Evolutionary conservation across 2,329 filamentous ascomycete genomes (phyloP), one percentile per base, ranked within the genome.

Genomic region (Aspergillus udagawae): DNA sequence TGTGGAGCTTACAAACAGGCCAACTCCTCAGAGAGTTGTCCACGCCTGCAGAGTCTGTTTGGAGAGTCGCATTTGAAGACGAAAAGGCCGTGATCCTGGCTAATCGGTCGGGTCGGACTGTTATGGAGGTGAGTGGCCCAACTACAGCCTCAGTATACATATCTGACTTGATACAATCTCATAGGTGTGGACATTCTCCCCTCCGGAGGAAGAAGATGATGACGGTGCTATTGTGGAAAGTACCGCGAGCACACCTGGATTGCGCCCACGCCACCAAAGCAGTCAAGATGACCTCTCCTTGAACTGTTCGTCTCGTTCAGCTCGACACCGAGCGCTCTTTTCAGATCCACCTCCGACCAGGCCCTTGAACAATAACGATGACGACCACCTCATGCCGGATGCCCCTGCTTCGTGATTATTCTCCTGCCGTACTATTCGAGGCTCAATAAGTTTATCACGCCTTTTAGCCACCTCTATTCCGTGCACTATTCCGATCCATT

Each of bases 21-120:
- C 88, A 90, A 57, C 82, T 96, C 28, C 91, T 99, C 23, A 86
- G 94, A 59, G 94, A 99, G 75, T 83, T 99, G 45, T 93, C 93
- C 49, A 87, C 89, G 21, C 92, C 93, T 53, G 91, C 93, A 0
- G 93, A 99, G 70, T 92, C 93, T 17, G 94, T 99, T 0, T 99
- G 94, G 94, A 85, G 94, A 58, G 93, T 99, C 35, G 94, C 95
- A 0, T 99, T 99, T 72, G 94, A 99, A 71, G 93, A 96, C 63
- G 94, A 99, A 75, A 97, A 97, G 75, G 96, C 93, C 57, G 93
- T 99, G 29, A 93, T 96, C 32, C 90, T 99, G 82, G 94, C 94
- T 8, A 88, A 91, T 66, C 84, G 93, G 59, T 86, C 86, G 53
- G 88, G 87, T 55, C 86, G 92, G 61, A 97, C 95, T 0, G 89